These are phyloP conservation scores for Ogataea degrootiae DNA, from an alignment of 805 yeast species.

Conservation along the genomic window DNA sequence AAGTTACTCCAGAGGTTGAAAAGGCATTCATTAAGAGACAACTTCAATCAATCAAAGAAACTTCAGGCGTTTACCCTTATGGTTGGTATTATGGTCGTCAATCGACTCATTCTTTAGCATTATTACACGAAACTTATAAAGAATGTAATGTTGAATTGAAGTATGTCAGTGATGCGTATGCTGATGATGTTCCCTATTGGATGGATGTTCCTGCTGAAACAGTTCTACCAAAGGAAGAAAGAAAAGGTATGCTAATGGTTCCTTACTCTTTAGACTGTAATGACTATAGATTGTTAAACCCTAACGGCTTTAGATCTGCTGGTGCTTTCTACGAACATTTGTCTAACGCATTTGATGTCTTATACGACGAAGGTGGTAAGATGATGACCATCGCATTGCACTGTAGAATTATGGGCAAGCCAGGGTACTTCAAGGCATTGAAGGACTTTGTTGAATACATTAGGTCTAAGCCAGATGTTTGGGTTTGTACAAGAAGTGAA, in stretches of 20 bases:
- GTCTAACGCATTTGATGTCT: slow-evolving; percentile 32
- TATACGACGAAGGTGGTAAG: slow-evolving; percentile 34
- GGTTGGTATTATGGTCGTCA: slow-evolving; percentile 36
- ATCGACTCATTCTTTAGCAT: slow-evolving; percentile 29
- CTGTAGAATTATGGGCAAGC: slow-evolving; percentile 34
- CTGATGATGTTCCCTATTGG: slow-evolving; percentile 36
- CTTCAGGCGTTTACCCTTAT: slow-evolving; percentile 30
- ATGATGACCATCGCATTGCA: slow-evolving; percentile 37
- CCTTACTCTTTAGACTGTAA: slow-evolving; percentile 27
- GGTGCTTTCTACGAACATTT: slow-evolving; percentile 28
- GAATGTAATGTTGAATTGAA: slow-evolving; percentile 29
- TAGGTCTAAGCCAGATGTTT: slow-evolving; percentile 28
- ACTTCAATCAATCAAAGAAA: slow-evolving; percentile 26
- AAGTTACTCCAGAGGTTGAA: slow-evolving; percentile 29
- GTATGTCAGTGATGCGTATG: slow-evolving; percentile 34
- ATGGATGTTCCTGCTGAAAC: slow-evolving; percentile 28
- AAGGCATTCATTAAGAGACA: slow-evolving; percentile 29
- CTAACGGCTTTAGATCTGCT: slow-evolving; percentile 26
- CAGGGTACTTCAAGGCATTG: slow-evolving; percentile 32
- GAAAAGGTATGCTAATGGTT: slow-evolving; percentile 24
- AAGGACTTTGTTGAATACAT: slow-evolving; percentile 33
- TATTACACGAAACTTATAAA: slow-evolving; percentile 31
- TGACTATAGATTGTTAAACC: slow-evolving; percentile 21
- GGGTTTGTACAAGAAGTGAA: slow-evolving; percentile 35
- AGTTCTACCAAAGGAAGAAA: slow-evolving; percentile 10